These are phyloP conservation scores for Neurospora africana DNA, from an alignment of 495 filamentous ascomycete species.

Conservation along the genomic window DNA sequence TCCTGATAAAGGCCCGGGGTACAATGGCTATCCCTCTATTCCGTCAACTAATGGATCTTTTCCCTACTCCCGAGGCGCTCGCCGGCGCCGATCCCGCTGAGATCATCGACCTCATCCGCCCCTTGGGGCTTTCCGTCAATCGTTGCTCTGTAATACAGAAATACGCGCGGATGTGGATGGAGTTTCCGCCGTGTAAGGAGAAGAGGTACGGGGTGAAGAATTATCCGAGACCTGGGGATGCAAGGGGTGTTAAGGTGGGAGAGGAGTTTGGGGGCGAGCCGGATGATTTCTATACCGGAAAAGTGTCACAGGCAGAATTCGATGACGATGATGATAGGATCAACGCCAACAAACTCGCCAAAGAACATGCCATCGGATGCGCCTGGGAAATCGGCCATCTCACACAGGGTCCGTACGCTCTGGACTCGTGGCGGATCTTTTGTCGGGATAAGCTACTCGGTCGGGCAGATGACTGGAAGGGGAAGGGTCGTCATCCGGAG, in stretches of 20 bases:
- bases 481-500: constrained; percentile 26
- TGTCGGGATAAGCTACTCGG: constrained; percentile 70
- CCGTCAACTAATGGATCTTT: constrained; percentile 52
- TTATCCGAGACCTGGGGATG: constrained; percentile 52
- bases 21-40: constrained; percentile 69
- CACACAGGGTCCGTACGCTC: constrained; percentile 76
- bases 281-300: neutral
- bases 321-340: neutral
- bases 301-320: constrained; percentile 1
- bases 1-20: constrained; percentile 73
- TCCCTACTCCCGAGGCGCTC: constrained; percentile 57
- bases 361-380: constrained; percentile 27
- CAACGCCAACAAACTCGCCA: constrained; percentile 13
- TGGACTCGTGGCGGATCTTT: constrained; percentile 93
- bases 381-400: constrained; percentile 85
- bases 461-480: constrained; percentile 50
- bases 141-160: constrained; percentile 42
- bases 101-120: constrained; percentile 51
- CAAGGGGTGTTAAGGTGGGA: constrained; percentile 38
- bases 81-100: constrained; percentile 47
- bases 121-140: constrained; percentile 60
- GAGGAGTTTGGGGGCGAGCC: constrained; percentile 33
- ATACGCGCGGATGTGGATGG: constrained; percentile 62
- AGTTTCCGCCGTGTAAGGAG: constrained; percentile 47
- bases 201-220: constrained; percentile 55